These are phyloP conservation scores for Nakaseomyces bracarensis DNA, from an alignment of 1,139 yeast species.

Conservation along the genomic window DNA sequence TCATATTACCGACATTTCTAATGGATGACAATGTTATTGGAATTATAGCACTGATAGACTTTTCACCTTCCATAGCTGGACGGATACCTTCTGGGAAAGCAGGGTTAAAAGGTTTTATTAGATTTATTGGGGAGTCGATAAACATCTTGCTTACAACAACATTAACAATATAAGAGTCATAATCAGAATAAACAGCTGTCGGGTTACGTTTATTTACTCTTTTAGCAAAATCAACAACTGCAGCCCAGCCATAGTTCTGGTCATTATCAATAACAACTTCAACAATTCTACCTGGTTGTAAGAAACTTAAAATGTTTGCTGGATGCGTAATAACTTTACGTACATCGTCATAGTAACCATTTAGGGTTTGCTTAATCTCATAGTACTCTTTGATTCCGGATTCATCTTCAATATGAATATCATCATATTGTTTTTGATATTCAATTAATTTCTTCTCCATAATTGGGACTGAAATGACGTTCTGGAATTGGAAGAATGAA, in stretches of 20 bases:
- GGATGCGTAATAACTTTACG: constrained; percentile 89
- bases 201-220: constrained; percentile 55
- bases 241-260: constrained; percentile 89
- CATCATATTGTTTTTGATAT: constrained; percentile 42
- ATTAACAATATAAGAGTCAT: constrained; percentile 79
- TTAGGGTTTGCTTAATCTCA: constrained; percentile 66
- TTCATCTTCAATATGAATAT: constrained; percentile 63
- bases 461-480: constrained; percentile 79
- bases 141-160: constrained; percentile 78
- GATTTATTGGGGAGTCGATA: constrained; percentile 62
- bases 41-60: constrained; percentile 64
- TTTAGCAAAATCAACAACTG: constrained; percentile 68
- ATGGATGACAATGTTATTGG: constrained; percentile 80
- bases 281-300: constrained; percentile 83
- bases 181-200: constrained; percentile 52
- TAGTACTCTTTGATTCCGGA: constrained; percentile 68
- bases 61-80: constrained; percentile 68
- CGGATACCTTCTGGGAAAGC: constrained; percentile 78
- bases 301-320: constrained; percentile 68
- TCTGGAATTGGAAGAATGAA: constrained; percentile 93
- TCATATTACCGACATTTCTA: constrained; percentile 63
- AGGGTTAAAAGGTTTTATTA: constrained; percentile 64
- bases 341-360: constrained; percentile 64
- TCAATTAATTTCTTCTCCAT: constrained; percentile 58
- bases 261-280: constrained; percentile 45